These are phyloP conservation scores for Talaromyces sp. DNA, from an alignment of 2,329 filamentous ascomycete species.

Conservation along the genomic window DNA sequence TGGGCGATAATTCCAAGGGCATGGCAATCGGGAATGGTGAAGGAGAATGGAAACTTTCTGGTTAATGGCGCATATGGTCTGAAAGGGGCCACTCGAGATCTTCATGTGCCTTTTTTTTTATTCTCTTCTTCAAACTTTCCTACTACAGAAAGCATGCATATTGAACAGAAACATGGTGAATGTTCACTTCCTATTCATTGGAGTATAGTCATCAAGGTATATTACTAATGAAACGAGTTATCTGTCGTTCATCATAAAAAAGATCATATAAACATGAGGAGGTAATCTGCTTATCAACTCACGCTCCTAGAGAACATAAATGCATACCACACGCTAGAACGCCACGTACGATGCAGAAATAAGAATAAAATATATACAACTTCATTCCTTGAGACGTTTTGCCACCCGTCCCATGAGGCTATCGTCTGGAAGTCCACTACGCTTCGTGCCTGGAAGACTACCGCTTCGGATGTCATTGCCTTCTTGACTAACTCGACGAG, in stretches of 20 bases:
- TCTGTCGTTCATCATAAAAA: background rate
- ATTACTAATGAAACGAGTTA: background rate
- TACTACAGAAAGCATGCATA: background rate
- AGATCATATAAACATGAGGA: background rate
- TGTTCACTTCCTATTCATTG: no score
- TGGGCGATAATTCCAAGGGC: background rate
- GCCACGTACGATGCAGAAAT: constrained; percentile 6
- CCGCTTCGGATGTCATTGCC: constrained; percentile 93
- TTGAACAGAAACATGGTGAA: background rate
- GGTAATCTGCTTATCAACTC: background rate
- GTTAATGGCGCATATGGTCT: background rate
- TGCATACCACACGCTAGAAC: background rate
- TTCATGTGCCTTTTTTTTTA: background rate
- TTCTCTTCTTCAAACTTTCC: background rate
- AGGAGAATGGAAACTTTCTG: background rate
- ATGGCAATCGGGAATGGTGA: background rate
- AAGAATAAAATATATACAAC: constrained; percentile 3
- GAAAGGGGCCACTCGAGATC: background rate
- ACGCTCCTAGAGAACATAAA: background rate
- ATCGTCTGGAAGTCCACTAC: constrained; percentile 81
- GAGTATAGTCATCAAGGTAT: background rate
- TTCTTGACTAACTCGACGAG: constrained; percentile 84
- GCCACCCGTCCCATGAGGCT: constrained; percentile 55
- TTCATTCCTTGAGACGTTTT: constrained; percentile 53
- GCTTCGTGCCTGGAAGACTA: constrained; percentile 85